Evolutionary conservation across 1,284 basidiomycete species (phyloP).

Genomic region (Ceratobasidium sp.): DNA sequence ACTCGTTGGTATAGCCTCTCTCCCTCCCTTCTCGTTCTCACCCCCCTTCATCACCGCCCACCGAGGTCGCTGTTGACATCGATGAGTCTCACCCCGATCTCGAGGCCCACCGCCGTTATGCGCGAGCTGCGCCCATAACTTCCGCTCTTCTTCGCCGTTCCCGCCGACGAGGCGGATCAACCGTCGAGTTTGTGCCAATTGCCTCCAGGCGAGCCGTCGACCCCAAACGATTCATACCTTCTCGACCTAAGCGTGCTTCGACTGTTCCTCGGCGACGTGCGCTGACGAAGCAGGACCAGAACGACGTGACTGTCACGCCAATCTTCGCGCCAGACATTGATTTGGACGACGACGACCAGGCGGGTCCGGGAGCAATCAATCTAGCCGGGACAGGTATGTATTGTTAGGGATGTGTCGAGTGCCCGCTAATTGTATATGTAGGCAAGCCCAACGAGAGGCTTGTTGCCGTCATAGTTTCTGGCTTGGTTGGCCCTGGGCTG

Average conservation of each 20-base stretch:
- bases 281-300: background rate
- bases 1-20: conserved; percentile 2
- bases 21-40: conserved; percentile 13
- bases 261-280: background rate
- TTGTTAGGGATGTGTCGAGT: background rate
- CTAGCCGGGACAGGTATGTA: background rate
- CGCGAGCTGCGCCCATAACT: conserved; percentile 21
- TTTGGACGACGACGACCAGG: conserved; percentile 14
- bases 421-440: background rate
- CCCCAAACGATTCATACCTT: conserved; percentile 12
- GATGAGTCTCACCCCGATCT: conserved; percentile 29
- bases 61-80: background rate
- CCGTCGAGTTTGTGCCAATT: conserved; percentile 18
- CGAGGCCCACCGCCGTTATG: conserved; percentile 7
- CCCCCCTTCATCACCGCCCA: background rate
- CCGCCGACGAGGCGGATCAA: background rate
- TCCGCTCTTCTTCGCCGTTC: background rate
- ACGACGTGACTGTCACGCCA: conserved; percentile 6
- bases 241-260: background rate
- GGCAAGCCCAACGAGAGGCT: conserved; percentile 1
- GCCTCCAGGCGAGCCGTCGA: conserved; percentile 1
- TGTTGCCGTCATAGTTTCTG: conserved; percentile 20
- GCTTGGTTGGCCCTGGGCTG: background rate
- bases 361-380: background rate
- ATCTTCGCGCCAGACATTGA: background rate